A percentile compares a stretch with the other conserved stretches of the same genome.
Conservation (phyloP, 2,329 filamentous ascomycete species). For the Balansia obtecta region DNA sequence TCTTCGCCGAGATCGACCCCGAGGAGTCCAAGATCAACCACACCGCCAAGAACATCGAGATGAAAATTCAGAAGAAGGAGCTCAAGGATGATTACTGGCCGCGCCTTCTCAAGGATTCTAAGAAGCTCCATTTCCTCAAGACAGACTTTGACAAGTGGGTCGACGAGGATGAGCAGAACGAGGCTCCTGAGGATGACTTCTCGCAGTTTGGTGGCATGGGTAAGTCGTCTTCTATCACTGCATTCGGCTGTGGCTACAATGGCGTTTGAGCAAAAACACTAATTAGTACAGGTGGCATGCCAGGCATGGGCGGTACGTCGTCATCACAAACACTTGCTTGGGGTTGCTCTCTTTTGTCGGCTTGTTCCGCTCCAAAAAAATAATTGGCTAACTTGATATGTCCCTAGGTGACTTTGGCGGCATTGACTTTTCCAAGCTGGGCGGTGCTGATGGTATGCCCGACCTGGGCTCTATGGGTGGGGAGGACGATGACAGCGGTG, state of each 20-base stretch:
- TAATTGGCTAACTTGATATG: background rate
- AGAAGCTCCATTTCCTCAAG: conserved; percentile 93
- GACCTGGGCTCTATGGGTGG: conserved; percentile 31
- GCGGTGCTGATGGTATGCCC: conserved; percentile 31
- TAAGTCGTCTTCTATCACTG: conserved; percentile 22
- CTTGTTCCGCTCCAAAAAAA: background rate
- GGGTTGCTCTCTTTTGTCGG: background rate
- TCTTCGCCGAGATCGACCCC: conserved; percentile 84
- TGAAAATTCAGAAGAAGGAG: conserved; percentile 96
- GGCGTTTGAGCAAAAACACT: background rate
- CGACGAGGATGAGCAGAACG: conserved; percentile 96
- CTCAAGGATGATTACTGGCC: conserved; percentile 93
- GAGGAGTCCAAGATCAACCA: conserved; percentile 77
- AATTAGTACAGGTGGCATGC: conserved; percentile 34
- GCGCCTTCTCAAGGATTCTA: conserved; percentile 76
- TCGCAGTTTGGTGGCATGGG: conserved; percentile 56
- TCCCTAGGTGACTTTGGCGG: conserved; percentile 62
- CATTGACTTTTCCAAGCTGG: conserved; percentile 91
- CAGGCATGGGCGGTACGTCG: conserved; percentile 37
- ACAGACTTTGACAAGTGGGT: conserved; percentile 99
- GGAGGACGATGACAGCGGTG: conserved; percentile 36
- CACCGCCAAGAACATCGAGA: conserved; percentile 75
- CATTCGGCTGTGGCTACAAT: background rate
- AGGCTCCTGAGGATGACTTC: conserved; percentile 69
- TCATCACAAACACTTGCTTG: background rate